Base-by-base conservation (phyloP, 371 early-diverging fungal species). In the Sporodiniella umbellata region DNA sequence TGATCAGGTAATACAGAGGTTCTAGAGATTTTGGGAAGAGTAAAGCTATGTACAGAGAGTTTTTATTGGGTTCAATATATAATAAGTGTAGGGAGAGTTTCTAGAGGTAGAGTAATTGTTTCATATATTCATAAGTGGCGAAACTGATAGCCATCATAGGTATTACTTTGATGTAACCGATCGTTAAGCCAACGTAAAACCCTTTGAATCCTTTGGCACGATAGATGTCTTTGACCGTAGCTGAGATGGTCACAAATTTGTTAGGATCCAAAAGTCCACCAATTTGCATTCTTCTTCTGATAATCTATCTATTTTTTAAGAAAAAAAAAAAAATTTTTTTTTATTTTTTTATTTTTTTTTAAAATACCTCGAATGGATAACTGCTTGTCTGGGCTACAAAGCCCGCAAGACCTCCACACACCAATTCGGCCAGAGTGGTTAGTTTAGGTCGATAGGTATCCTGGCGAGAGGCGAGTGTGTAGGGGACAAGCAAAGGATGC, bases 121-220 rank as follows among this genome's bases (percentile, higher is more conserved):
- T 88, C 86, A 86, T 81, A 44, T 74, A 70, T 52, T 90, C 92
- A 67, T 96, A 96, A 3, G 85, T 82, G 33, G 80, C 85, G 62
- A 95, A 95, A n/a, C 87, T 83, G 21, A 92, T 85, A 4, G 94
- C 95, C 39, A 80, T 80, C 94, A 95, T 92, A 8, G 98, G 98
- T 22, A 84, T 80, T 2, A 96, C 92, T 70, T 97, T 97, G 48
- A 96, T 68, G 61, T 93, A 97, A 26, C 95, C 95, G 58, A 97
- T 95, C n/a, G 86, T 89, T 48, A 97, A 70, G n/a, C 96, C 96
- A n/a, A 95, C 92, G 79, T 88, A 97, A 64, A 95, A 95, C 3
- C 98, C 98, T 14, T 85, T 79, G 24, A 81, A 58, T 15, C 96
- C 96, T 23, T 80, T 78, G 25, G 65, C 62, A 31, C 52, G 55